Base-by-base conservation (phyloP, 2,329 filamentous ascomycete genomes). In the Fusarium multiceps region DNA sequence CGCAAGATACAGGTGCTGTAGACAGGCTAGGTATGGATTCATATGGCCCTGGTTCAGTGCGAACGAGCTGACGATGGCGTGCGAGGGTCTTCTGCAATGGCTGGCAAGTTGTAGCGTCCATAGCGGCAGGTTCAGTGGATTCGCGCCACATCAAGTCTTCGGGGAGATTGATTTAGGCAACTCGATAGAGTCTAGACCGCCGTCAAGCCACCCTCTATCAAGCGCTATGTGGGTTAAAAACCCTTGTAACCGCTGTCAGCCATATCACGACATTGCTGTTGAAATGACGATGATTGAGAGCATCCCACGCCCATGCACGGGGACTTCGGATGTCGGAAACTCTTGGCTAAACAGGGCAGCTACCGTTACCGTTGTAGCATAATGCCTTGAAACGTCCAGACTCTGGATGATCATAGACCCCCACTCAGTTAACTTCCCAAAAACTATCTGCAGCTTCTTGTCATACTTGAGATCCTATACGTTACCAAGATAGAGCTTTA, bases 51-150 rank as follows among this genome's bases (percentile, higher is more conserved):
- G 34, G 69, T 63, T 73, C 65, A 75, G 68, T 51, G 72, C 72
- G 72, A 75, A 72, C 73, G 73, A 75, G 72, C 73, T 68, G 58
- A 69, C 74, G 74, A 75, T 75, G 66, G 72, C 74, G 74, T 75
- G 74, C 74, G 74, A 75, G 72, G 63, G 68, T 56, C 53, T 63
- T 51, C 25, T 59, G 68, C 56, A 58, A 71, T 74, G 69, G 73
- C 70, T 66, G 71, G 21, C 53, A 56, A 63, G 56, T 55, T 58
- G 32, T 30, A 34, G 40, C 61, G 48, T 47, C 54, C 56, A 32
- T 30, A 34, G 32, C 61, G 48, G 54, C 61, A 54, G 30, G 59
- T n/a, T 37, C 34, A 37, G 34, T 55, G 64, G 66, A 34, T 55
- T 66, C 41, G 48, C 57, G 72, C 72, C 70, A 70, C 61, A 70